Evolutionary conservation across 345 rosid species (phyloP).

Genomic region (Raphanus raphanistrum): DNA sequence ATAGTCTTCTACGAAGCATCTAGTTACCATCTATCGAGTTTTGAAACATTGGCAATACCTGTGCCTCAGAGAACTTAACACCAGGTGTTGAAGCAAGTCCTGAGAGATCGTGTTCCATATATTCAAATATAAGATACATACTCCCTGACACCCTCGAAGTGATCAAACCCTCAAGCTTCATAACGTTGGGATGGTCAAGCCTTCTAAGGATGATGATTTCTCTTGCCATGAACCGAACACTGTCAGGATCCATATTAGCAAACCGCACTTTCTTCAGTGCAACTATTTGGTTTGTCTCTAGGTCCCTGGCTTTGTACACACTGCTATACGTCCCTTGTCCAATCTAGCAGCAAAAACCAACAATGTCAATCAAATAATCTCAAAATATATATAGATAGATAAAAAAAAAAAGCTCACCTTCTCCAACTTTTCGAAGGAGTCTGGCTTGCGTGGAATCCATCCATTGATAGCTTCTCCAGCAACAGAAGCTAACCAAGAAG

Average conservation of each 20-base stretch:
- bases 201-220: slow-evolving; percentile 63
- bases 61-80: slow-evolving; percentile 57
- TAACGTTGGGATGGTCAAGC: slow-evolving; percentile 71
- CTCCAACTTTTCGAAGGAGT: slow-evolving; percentile 90
- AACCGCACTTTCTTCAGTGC: slow-evolving; percentile 75
- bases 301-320: slow-evolving; percentile 68
- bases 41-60: slow-evolving; percentile 37
- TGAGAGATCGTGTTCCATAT: slow-evolving; percentile 75
- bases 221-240: slow-evolving; percentile 78
- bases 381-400: not conserved
- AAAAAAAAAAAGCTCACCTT: slow-evolving; percentile 53
- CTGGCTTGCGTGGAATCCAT: slow-evolving; percentile 91
- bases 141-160: slow-evolving; percentile 65
- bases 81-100: slow-evolving; percentile 61
- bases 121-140: slow-evolving; percentile 64
- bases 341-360: slow-evolving; percentile 45
- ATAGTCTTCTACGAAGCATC: too few species aligned
- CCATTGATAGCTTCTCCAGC: slow-evolving; percentile 98
- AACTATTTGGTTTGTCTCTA: slow-evolving; percentile 62
- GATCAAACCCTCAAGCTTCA: slow-evolving; percentile 77
- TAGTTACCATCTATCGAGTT: too few species aligned
- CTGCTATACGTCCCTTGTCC: slow-evolving; percentile 87
- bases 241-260: slow-evolving; percentile 71
- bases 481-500: slow-evolving; percentile 83
- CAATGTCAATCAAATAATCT: slow-evolving; percentile 17